A percentile compares a stretch with the other conserved stretches of the same genome.
Conservation (phyloP, 2,329 filamentous ascomycete species). For the Cladophialophora carrionii region DNA sequence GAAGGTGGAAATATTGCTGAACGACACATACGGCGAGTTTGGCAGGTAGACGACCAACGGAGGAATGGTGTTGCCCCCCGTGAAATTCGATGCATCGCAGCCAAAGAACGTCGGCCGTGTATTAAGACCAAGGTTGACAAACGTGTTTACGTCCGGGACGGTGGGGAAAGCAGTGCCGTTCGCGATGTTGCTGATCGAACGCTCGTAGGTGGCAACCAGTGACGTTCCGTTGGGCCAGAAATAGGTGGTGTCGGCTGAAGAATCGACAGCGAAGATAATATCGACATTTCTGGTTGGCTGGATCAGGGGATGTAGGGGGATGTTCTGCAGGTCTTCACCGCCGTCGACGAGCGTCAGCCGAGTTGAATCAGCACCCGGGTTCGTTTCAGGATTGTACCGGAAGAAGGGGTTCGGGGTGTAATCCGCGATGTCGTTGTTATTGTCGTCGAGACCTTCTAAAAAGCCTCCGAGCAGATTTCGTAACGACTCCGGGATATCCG, state of each 20-base stretch:
- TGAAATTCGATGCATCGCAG: slow-evolving; percentile 69
- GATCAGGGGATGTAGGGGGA: slow-evolving; percentile 76
- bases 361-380: slow-evolving; percentile 57
- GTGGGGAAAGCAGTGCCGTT: slow-evolving; percentile 73
- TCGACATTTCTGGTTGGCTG: slow-evolving; percentile 73
- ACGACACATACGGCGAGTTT: slow-evolving; percentile 76
- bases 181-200: slow-evolving; percentile 60
- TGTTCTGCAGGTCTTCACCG: slow-evolving; percentile 76
- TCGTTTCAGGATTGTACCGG: slow-evolving; percentile 62
- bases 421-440: slow-evolving; percentile 72
- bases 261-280: slow-evolving; percentile 79
- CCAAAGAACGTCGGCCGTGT: slow-evolving; percentile 78
- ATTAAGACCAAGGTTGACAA: slow-evolving; percentile 77
- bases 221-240: slow-evolving; percentile 79
- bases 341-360: slow-evolving; percentile 76
- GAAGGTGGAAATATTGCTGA: slow-evolving; percentile 69
- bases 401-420: slow-evolving; percentile 78
- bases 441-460: slow-evolving; percentile 62
- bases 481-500: slow-evolving; percentile 57
- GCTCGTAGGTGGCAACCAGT: slow-evolving; percentile 72
- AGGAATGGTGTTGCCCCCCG: slow-evolving; percentile 58
- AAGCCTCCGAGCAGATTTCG: slow-evolving; percentile 45
- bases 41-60: slow-evolving; percentile 87
- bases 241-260: slow-evolving; percentile 69
- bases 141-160: slow-evolving; percentile 74